phyloP scores from a whole-genome alignment of 2,329 filamentous ascomycete genomes.

The Aspergillus fructus region DNA sequence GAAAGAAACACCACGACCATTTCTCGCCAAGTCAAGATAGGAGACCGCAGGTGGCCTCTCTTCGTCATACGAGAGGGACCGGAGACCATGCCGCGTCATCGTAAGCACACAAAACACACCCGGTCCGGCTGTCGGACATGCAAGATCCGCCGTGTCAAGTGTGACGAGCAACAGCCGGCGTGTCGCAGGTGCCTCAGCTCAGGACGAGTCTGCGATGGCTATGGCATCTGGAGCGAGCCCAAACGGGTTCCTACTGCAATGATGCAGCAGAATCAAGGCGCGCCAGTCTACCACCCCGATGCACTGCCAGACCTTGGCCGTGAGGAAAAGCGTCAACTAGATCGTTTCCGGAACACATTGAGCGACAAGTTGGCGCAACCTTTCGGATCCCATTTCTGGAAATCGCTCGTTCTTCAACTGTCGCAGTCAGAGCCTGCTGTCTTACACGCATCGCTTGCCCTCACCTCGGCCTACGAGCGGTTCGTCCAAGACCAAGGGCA shows the following conservation, averaged over 20 bases:
- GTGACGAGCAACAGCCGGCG: background rate
- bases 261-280: no score
- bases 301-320: background rate
- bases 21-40: no score
- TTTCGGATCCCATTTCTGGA: background rate
- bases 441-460: background rate
- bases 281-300: background rate
- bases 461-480: background rate
- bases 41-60: no score
- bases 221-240: background rate
- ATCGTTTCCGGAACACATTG: background rate
- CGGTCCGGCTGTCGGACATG: background rate
- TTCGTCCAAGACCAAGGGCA: background rate
- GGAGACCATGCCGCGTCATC: background rate
- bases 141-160: conserved; percentile 2
- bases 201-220: background rate
- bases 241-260: no score
- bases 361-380: background rate
- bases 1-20: no score
- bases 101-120: background rate
- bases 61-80: no score
- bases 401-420: background rate
- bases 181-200: background rate
- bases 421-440: background rate
- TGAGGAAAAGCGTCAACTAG: background rate